Base-by-base conservation (phyloP, 225 moss, liverwort and hornwort species). In the Physcomitrium patens region DNA sequence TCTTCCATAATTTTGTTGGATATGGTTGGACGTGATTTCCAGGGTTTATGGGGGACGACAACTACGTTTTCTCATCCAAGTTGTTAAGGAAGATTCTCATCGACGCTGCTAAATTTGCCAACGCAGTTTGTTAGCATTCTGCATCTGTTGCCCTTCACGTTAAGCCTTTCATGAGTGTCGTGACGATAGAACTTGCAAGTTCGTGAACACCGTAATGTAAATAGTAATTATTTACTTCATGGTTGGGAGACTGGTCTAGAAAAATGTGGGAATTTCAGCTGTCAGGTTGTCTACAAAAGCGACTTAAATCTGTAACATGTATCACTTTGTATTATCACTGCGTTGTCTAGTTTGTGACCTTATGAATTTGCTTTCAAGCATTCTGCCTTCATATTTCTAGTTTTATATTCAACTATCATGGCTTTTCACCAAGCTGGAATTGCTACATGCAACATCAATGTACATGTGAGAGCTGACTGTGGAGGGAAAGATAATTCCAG, bases 141-240 rank as follows among this genome's bases (percentile, higher is more conserved):
- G 16, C 31, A 57, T 67, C 44, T 48, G 65, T 27, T 69, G 44
- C 50, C 14, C 12, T 45, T 49, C 12, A 49, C 4, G 14, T 31
- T 17, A 37, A 37, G 7, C 31, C 50, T 43, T 49, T 75, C 62
- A n/a, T 43, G 48, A 12, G 42, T 26, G 0, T 55, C 42, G 52
- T 70, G 60, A 48, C 46, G 63, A 45, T 12, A 2, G 42, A 55
- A 56, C 45, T 24, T 67, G 54, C 27, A 43, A 71, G 67, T n/a
- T 67, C 42, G 60, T 62, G 67, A 56, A 49, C n/a, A 3, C 28
- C 79, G 67, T 79, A 71, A 43, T 22, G 57, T 67, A 61, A 20
- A 37, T 64, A 69, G 22, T 22, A 69, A 18, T 8, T 37, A 53
- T 37, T 47, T 37, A 37, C 31, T 4, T 4, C 31, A 37, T 37